Base-by-base conservation (phyloP, 192 early-diverging fungal genomes). In the Podila epigama region DNA sequence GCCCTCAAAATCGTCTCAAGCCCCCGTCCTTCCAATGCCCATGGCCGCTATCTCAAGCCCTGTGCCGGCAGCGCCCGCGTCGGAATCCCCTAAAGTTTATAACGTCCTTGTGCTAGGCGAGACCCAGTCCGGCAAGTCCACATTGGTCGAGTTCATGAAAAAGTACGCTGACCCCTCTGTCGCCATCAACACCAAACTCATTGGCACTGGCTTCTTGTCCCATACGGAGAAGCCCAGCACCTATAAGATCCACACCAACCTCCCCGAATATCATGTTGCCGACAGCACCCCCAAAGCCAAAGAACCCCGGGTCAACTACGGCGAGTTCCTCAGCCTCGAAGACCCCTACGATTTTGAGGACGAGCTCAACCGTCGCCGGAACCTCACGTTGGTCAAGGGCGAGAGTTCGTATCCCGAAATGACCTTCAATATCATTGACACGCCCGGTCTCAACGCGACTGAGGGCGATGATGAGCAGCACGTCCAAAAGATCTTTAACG, bases 141-240 rank as follows among this genome's bases (percentile, higher is more conserved):
- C 40, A 8, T 41, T 41, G 8, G 29, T 31, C 11, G 20, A 54
- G 10, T 27, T 16, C 29, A 32, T 54, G 27, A 27, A 28, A 13
- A 54, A 32, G 25, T 54, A 54, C 13, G 52, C 52, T 15, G 10
- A 54, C 29, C 58, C 57, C 18, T 32, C 4, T 1, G 33, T 51
- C 32, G 16, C 5, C 9, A 68, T 54, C 35, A 33, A 60, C 5
- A 36, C 27, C 20, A 34, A 35, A 18, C 22, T 37, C 25, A 36
- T 68, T 34, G 66, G 66, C 4, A 60, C 31, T 5, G 66, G 66
- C 1, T 40, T 41, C 13, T 20, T 22, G 0, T 68, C 66, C 10
- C 28, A 48, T 8, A 68, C 59, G 1, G 12, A 4, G 1, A 8
- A 44, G 0, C 41, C 50, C 42, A 0, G 1, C 57, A 34, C 16